Percentiles rank a stretch among this genome's conserved stretches.
Evolutionary conservation across 106 monocot genomes (phyloP).

Genomic region (Phalaenopsis aphrodite): DNA sequence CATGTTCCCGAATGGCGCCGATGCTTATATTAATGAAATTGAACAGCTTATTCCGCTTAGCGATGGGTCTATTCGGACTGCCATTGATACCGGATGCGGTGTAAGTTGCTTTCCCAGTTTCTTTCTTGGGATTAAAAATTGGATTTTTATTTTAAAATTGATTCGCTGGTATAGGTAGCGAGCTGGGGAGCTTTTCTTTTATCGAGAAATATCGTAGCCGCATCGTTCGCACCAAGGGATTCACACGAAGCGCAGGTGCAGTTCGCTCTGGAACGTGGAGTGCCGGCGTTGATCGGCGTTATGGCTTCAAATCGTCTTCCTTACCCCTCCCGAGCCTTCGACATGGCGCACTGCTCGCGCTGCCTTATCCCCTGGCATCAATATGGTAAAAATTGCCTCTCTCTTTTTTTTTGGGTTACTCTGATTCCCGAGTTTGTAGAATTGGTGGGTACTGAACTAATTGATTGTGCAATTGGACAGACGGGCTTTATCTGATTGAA

Average conservation of each 20-base stretch:
- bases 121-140: too few relatives aligned
- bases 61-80: constrained; percentile 66
- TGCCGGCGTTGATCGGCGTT: constrained; percentile 78
- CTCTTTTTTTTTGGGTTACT: not conserved
- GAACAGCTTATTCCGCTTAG: constrained; percentile 35
- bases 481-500: constrained; percentile 58
- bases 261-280: constrained; percentile 73
- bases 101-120: constrained; percentile 18
- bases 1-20: constrained; percentile 78
- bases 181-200: constrained; percentile 64
- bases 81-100: constrained; percentile 84
- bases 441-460: not conserved
- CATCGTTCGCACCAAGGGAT: constrained; percentile 59
- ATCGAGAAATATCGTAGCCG: constrained; percentile 44
- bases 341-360: constrained; percentile 90
- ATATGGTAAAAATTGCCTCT: constrained; percentile 26
- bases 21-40: constrained; percentile 76
- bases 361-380: constrained; percentile 88
- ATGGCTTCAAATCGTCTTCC: constrained; percentile 65
- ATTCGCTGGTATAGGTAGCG: constrained; percentile 33
- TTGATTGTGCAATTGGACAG: constrained; percentile 3
- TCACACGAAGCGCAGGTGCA: constrained; percentile 69
- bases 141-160: too few relatives aligned
- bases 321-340: constrained; percentile 68
- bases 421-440: too few relatives aligned